Base-by-base conservation (phyloP, 495 filamentous ascomycete species). In the Cercophora sp. region DNA sequence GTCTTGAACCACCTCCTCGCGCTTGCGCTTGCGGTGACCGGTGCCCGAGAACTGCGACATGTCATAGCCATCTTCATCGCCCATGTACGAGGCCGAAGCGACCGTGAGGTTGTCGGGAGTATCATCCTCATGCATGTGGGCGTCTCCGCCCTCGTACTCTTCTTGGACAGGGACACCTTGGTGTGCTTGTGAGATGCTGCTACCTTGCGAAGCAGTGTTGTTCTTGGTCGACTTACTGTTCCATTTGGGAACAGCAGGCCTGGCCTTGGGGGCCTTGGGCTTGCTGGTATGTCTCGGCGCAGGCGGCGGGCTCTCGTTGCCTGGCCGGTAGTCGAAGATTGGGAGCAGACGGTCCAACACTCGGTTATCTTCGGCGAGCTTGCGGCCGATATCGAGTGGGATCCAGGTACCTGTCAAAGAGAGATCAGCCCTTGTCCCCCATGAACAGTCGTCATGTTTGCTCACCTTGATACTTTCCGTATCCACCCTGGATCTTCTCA, bases 401-500 rank as follows among this genome's bases (percentile, higher is more conserved):
- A 98, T 89, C 94, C 94, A 98, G 35, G 93, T 98, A 52, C 92
- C 91, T 93, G 45, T 8, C 9, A 15, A 10, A 54, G 43, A 48
- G 70, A 18, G 39, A 34, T 57, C 18, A 57, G 34, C 31, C 23
- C 34, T n/a, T n/a, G n/a, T n/a, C n/a, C n/a, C n/a, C n/a, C n/a
- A n/a, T n/a, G n/a, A n/a, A n/a, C n/a, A n/a, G n/a, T n/a, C n/a
- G n/a, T n/a, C n/a, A n/a, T n/a, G n/a, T n/a, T n/a, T 20, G 34
- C 67, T 44, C 58, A 88, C 91, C 91, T 74, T 98, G 93, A 59
- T 96, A 98, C 81, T 97, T 98, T 48, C 93, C 93, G 69, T 97
- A 98, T 19, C 93, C 93, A 55, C 93, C 93, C 62, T 98, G 93
- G 2, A 98, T 87, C 71, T 98, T 98, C 70, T 97, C 92, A 70